Conservation (phyloP, 805 yeast species). For the Saccharomyces jurei region DNA sequence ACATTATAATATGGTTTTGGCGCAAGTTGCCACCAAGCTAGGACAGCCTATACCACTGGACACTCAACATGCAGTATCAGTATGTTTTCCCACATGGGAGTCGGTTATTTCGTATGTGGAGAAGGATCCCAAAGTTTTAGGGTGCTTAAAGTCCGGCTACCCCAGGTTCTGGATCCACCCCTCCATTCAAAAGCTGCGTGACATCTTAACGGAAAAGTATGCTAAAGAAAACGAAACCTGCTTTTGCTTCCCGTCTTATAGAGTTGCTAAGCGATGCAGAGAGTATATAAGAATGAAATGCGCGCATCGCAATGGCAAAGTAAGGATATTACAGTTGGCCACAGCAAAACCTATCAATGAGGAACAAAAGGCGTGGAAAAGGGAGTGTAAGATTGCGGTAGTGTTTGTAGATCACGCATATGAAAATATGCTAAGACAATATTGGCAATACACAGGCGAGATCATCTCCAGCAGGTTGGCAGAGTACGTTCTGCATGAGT, state of each 20-base stretch:
- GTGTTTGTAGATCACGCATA: conserved; percentile 60
- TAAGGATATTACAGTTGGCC: conserved; percentile 61
- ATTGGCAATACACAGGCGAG: conserved; percentile 96
- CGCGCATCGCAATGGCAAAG: conserved; percentile 22
- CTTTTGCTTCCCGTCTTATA: conserved; percentile 66
- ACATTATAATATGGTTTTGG: background rate
- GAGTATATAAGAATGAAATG: conserved; percentile 50
- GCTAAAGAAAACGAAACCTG: conserved; percentile 70
- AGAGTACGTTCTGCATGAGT: conserved; percentile 64
- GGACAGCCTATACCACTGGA: conserved; percentile 64
- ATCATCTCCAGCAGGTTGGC: conserved; percentile 83
- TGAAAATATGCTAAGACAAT: conserved; percentile 62
- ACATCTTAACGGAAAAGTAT: conserved; percentile 52
- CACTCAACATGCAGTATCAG: conserved; percentile 89
- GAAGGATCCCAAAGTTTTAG: conserved; percentile 75
- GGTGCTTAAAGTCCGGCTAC: conserved; percentile 77
- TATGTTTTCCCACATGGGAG: conserved; percentile 88
- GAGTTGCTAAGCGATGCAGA: conserved; percentile 73
- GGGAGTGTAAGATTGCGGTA: conserved; percentile 61
- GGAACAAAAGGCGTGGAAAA: conserved; percentile 48
- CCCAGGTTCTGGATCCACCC: conserved; percentile 76
- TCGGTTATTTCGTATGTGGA: conserved; percentile 89
- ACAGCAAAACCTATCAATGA: conserved; percentile 57
- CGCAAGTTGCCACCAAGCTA: background rate
- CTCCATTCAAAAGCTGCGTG: conserved; percentile 47